Conservation (phyloP, 768 basidiomycete species). For the Cantharellus anzutake region DNA sequence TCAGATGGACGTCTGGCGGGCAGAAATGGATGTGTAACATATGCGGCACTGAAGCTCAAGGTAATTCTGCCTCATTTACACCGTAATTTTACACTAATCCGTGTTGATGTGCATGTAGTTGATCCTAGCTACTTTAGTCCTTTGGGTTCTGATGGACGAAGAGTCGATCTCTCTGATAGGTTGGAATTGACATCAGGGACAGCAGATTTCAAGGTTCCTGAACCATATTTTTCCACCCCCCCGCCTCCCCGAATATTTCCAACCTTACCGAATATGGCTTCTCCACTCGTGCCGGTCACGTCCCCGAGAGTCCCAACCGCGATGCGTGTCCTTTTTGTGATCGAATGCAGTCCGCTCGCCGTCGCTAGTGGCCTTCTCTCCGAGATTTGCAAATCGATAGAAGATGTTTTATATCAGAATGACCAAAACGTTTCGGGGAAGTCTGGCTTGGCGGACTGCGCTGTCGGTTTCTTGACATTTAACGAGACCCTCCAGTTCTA, state of each 20-base stretch:
- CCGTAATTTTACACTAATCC: background rate
- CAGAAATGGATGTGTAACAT: constrained; percentile 84
- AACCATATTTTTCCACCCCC: constrained; percentile 76
- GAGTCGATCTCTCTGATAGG: constrained; percentile 62
- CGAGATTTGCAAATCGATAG: constrained; percentile 43
- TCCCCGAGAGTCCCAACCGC: constrained; percentile 25
- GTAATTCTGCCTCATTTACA: constrained; percentile 26
- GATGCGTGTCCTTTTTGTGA: constrained; percentile 63
- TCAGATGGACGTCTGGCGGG: constrained; percentile 65
- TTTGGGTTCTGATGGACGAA: constrained; percentile 54
- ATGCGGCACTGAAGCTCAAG: constrained; percentile 66
- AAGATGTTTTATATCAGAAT: constrained; percentile 47
- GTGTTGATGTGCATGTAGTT: constrained; percentile 27
- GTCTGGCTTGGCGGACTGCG: constrained; percentile 4
- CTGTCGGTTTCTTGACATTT: constrained; percentile 68
- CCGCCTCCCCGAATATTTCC: constrained; percentile 28
- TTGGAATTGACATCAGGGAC: constrained; percentile 85
- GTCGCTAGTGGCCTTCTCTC: constrained; percentile 48
- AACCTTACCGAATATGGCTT: constrained; percentile 22
- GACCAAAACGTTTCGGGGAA: constrained; percentile 18
- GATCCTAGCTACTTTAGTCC: constrained; percentile 66
- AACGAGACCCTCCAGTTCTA: constrained; percentile 73
- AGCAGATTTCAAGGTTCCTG: constrained; percentile 68
- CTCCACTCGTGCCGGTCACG: background rate
- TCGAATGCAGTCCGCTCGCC: constrained; percentile 65